Evolutionary conservation across 2,329 filamentous ascomycete genomes (phyloP).

Genomic region (Paraconiothyrium sp.): DNA sequence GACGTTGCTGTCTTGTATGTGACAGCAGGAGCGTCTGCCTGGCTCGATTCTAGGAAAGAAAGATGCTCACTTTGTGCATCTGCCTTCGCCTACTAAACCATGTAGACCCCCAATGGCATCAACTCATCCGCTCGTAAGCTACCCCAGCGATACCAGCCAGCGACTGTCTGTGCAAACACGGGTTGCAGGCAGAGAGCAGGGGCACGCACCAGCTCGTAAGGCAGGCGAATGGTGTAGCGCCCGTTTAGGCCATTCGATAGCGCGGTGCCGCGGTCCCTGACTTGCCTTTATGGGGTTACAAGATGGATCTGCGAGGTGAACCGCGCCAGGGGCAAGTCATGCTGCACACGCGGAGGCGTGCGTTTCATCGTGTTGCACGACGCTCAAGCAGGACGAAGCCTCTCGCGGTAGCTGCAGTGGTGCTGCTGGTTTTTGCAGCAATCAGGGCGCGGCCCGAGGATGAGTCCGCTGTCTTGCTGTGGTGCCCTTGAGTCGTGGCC

Average conservation of each 20-base stretch:
- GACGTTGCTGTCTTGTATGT: neutral
- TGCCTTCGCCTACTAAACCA: too few relatives aligned
- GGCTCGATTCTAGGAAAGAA: neutral
- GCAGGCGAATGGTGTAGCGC: constrained; percentile 9
- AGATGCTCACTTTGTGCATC: neutral
- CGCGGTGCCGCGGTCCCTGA: constrained; percentile 12
- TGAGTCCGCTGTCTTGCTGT: neutral
- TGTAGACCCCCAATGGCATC: too few relatives aligned
- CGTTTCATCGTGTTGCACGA: constrained; percentile 16
- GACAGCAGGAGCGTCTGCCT: neutral
- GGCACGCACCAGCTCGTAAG: neutral
- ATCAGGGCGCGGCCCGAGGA: neutral
- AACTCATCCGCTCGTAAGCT: too few relatives aligned
- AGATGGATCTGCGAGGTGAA: constrained; percentile 11
- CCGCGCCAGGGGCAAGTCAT: constrained; percentile 9
- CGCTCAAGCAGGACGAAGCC: constrained; percentile 1
- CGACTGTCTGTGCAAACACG: too few relatives aligned
- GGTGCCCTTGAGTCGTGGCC: constrained; percentile 13
- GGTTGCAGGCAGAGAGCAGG: too few relatives aligned
- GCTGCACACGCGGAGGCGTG: constrained; percentile 8
- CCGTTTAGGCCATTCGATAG: constrained; percentile 17
- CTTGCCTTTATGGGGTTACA: neutral
- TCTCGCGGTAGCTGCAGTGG: neutral
- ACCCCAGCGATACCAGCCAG: too few relatives aligned
- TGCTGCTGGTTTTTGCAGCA: neutral